phyloP scores from a whole-genome alignment of 176 grass and related monocot species.

The Secale cereale region DNA sequence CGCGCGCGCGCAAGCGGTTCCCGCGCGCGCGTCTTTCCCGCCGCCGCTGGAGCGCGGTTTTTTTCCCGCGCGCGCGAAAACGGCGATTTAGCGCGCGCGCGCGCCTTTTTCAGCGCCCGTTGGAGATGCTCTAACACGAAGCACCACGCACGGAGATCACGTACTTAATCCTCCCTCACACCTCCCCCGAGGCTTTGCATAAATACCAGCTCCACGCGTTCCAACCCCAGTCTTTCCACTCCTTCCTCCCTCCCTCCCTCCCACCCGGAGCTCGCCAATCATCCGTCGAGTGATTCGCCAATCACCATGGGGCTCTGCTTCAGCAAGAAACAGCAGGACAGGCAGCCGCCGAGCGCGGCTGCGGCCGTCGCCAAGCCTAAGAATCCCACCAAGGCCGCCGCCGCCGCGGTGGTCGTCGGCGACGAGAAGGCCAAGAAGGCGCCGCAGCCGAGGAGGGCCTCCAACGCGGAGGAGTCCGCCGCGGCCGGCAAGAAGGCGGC shows the following conservation, averaged over 20 bases:
- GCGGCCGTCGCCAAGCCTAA: background rate
- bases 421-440: conserved; percentile 26
- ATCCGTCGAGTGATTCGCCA: background rate
- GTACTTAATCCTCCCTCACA: conserved; percentile 14
- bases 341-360: background rate
- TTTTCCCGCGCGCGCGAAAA: no score
- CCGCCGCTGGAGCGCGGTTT: no score
- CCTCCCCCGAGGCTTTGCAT: conserved; percentile 11
- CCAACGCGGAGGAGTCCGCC: background rate
- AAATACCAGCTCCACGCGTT: conserved; percentile 32
- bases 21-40: no score
- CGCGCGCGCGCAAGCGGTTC: no score
- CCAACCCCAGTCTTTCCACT: background rate
- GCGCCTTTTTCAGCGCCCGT: no score
- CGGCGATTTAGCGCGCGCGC: no score
- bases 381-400: conserved; percentile 21
- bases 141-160: background rate
- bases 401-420: background rate
- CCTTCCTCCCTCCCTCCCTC: background rate
- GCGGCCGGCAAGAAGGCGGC: conserved; percentile 49
- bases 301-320: conserved; percentile 84
- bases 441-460: background rate
- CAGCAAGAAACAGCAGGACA: conserved; percentile 63
- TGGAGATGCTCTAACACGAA: no score
- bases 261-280: background rate